Conservation (phyloP, 495 filamentous ascomycete species). For the Hyaloscypha variabilis region DNA sequence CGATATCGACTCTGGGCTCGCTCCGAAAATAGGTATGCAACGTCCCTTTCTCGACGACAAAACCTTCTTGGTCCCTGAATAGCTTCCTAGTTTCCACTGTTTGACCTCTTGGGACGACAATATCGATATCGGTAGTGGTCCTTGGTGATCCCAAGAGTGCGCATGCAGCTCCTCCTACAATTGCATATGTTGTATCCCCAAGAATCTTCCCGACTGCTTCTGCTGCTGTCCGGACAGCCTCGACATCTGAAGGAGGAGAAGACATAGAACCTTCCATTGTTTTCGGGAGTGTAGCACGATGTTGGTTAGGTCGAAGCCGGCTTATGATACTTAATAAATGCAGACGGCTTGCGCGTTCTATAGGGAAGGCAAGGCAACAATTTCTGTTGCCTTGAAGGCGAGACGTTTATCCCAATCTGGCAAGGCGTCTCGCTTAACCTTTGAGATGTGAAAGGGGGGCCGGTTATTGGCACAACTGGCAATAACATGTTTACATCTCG, state of each 20-base stretch:
- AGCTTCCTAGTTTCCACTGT: slow-evolving; percentile 1
- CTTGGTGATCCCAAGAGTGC: slow-evolving; percentile 14
- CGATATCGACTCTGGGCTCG: slow-evolving; percentile 19
- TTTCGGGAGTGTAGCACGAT: no score
- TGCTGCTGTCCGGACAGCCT: neutral
- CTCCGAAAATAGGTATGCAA: slow-evolving; percentile 18
- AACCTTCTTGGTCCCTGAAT: slow-evolving; percentile 8
- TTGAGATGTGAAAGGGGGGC: no score
- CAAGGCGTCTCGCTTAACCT: no score
- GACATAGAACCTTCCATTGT: neutral
- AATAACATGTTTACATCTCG: no score
- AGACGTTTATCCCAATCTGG: no score
- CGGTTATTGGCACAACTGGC: no score
- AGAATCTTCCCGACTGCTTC: slow-evolving; percentile 8
- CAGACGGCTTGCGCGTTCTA: no score
- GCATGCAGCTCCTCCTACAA: slow-evolving; percentile 25
- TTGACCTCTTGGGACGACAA: slow-evolving; percentile 17
- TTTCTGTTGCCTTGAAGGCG: no score
- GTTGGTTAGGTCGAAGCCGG: no score
- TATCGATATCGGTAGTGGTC: slow-evolving; percentile 18
- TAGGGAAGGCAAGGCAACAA: no score
- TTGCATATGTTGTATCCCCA: slow-evolving; percentile 12
- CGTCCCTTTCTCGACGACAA: slow-evolving; percentile 16
- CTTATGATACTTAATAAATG: no score
- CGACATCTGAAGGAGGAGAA: neutral